These are phyloP conservation scores for Acrocalymma vagum DNA, from an alignment of 2,329 filamentous ascomycete species.

Conservation along the genomic window DNA sequence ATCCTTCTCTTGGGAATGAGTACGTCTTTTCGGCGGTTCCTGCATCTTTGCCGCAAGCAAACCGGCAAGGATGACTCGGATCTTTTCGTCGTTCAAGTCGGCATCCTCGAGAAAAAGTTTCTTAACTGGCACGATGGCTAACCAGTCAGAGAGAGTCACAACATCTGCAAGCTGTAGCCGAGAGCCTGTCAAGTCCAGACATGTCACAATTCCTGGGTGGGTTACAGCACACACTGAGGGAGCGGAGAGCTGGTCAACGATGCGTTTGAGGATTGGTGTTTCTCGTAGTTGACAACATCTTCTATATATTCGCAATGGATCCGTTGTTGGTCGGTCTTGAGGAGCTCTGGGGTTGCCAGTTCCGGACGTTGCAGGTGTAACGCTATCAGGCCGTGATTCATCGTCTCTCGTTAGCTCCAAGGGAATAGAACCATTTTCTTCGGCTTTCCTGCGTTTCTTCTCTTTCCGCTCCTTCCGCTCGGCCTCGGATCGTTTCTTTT, in stretches of 20 bases:
- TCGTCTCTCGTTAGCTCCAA: constrained; percentile 80
- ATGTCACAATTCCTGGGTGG: constrained; percentile 78
- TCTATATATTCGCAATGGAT: constrained; percentile 91
- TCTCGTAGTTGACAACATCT: constrained; percentile 94
- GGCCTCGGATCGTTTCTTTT: constrained; percentile 94
- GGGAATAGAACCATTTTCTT: constrained; percentile 86
- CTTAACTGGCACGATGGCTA: constrained; percentile 90
- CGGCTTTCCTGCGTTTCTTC: constrained; percentile 82
- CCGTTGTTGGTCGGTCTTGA: constrained; percentile 80
- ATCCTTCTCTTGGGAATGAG: constrained; percentile 25
- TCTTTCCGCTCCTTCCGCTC: constrained; percentile 93
- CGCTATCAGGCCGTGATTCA: constrained; percentile 49
- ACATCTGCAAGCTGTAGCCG: constrained; percentile 84
- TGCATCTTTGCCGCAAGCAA: constrained; percentile 80
- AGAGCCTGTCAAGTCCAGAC: constrained; percentile 85
- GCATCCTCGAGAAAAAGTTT: constrained; percentile 89
- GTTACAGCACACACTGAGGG: constrained; percentile 70
- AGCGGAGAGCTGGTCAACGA: constrained; percentile 85
- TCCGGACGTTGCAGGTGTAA: constrained; percentile 19
- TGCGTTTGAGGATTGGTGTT: constrained; percentile 88
- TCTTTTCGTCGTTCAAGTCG: constrained; percentile 83
- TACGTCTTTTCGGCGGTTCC: constrained; percentile 58
- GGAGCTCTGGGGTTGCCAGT: constrained; percentile 54
- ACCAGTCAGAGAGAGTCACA: constrained; percentile 88
- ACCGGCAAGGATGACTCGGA: constrained; percentile 86